phyloP scores from a whole-genome alignment of 2,329 filamentous ascomycete species.

The Apiospora saccharicola region DNA sequence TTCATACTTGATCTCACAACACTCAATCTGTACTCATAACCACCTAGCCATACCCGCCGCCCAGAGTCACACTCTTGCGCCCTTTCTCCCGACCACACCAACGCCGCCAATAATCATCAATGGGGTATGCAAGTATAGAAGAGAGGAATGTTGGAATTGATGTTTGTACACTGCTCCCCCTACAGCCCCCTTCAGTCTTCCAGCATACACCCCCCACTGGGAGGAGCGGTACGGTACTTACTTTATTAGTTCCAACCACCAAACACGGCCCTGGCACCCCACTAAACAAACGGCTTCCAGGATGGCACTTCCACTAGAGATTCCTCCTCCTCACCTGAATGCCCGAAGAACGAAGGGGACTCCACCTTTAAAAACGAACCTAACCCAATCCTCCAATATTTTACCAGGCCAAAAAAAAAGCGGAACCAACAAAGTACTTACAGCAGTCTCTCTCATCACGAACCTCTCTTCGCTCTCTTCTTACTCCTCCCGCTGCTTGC shows the following conservation, averaged over 20 bases:
- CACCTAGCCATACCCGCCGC: background rate
- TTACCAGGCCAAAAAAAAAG: background rate
- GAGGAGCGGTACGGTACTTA: conserved; percentile 9
- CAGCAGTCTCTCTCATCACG: background rate
- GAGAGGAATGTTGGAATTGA: background rate
- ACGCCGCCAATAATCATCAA: background rate
- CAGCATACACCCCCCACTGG: conserved; percentile 3
- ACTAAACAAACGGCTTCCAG: conserved; percentile 29
- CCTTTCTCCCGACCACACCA: background rate
- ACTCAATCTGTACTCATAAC: conserved; percentile 15
- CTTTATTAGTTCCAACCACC: conserved; percentile 15
- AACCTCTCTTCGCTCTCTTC: background rate
- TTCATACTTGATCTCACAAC: conserved; percentile 11
- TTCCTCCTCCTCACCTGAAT: conserved; percentile 35
- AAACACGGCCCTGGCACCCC: conserved; percentile 25
- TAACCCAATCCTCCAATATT: conserved; percentile 13
- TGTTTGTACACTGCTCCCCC: background rate
- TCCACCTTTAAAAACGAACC: conserved; percentile 14
- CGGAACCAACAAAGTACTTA: conserved; percentile 2
- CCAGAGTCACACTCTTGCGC: conserved; percentile 6
- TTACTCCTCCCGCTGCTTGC: conserved; percentile 24
- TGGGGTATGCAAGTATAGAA: background rate
- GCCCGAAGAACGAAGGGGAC: conserved; percentile 37
- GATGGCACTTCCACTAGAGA: conserved; percentile 32
- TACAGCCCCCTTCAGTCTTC: background rate